Base-by-base conservation (phyloP, 2,329 filamentous ascomycete genomes). In the Juglanconis oblonga region DNA sequence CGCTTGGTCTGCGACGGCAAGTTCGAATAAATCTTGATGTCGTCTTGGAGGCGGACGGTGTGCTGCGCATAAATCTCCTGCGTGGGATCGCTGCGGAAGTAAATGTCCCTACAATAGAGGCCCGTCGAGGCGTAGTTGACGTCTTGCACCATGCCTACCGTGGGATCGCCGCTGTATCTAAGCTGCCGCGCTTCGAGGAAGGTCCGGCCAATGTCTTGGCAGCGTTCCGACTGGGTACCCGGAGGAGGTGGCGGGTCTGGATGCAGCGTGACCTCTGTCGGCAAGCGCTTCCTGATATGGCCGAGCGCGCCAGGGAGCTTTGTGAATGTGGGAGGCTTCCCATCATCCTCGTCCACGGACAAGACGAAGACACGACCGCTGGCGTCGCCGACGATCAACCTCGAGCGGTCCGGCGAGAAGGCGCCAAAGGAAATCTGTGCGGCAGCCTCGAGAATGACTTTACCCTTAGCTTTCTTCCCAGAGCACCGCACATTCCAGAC, bases 291-390 rank as follows among this genome's bases (percentile, higher is more conserved):
- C 17, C 17, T 61, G 33, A 81, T 67, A 4, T 68, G 70, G 14
- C 69, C 74, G 14, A 67, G 64, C 11, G 69, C 67, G 2, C 73
- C 70, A 0, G 75, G 74, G 1, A 81, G 53, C 1, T 69, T 72
- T 9, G 75, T 65, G 50, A 77, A 75, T 1, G 69, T 64, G 9
- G 70, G 66, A 0, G 70, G 67, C 29, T 73, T 72, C 36, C 79
- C 74, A 10, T 77, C 75, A 1, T 71, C 69, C 17, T 80, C 74
- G 58, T 84, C 77, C 3, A 81, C 68, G 0, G 79, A 80, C 2
- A 87, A 68, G 1, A 87, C 66, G 61, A 83, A 86, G 0, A 88
- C 77, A 6, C 83, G 80, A 0, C 86, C 86, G 3, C 81, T 86
- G 0, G 83, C 83, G 67, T 88, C 86, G 17, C 86, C 86, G 10